Conservation (phyloP, 1,284 basidiomycete genomes). For the Ustilago loliicola region DNA sequence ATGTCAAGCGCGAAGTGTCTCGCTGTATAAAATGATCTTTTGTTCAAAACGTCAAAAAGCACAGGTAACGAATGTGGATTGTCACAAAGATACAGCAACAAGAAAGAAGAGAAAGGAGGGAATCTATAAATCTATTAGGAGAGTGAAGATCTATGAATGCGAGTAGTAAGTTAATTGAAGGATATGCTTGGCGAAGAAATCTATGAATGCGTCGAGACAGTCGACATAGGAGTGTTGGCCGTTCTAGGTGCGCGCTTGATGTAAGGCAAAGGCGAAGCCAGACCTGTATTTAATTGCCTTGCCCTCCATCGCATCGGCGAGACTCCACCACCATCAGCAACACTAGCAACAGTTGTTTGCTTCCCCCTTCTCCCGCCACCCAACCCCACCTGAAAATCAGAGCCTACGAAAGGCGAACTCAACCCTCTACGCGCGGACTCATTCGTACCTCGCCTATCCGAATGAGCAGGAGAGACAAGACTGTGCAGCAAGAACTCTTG, state of each 20-base stretch:
- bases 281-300: neutral
- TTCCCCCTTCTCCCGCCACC: neutral
- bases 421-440: neutral
- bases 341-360: neutral
- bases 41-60: too few relatives aligned
- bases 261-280: constrained; percentile 32
- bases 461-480: neutral
- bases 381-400: neutral
- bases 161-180: too few relatives aligned
- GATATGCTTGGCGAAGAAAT: too few relatives aligned
- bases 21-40: too few relatives aligned
- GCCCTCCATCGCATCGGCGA: neutral
- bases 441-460: neutral
- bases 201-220: neutral
- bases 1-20: too few relatives aligned
- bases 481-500: constrained; percentile 24
- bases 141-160: too few relatives aligned
- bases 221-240: neutral
- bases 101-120: too few relatives aligned
- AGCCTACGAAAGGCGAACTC: neutral
- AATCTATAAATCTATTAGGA: too few relatives aligned
- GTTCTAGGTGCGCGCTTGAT: constrained; percentile 31
- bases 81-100: too few relatives aligned
- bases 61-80: too few relatives aligned
- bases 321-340: neutral